Conservation (phyloP, 495 filamentous ascomycete species). For the Glonium stellatum region DNA sequence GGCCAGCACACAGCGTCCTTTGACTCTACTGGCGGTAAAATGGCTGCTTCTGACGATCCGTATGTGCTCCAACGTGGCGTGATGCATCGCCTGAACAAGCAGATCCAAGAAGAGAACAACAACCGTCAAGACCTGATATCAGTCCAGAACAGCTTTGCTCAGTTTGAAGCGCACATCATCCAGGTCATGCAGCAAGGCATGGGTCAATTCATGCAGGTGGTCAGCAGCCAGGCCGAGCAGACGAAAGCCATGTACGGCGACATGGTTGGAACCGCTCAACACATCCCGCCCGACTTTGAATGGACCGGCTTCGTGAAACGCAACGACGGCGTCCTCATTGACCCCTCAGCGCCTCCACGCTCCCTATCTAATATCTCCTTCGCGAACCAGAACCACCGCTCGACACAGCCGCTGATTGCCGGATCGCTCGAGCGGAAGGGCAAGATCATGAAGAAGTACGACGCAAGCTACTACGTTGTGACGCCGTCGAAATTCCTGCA, state of each 20-base stretch:
- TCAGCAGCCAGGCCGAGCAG: slow-evolving; percentile 73
- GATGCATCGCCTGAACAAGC: slow-evolving; percentile 75
- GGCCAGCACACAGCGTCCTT: slow-evolving; percentile 72
- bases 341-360: slow-evolving; percentile 67
- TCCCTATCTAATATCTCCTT: slow-evolving; percentile 65
- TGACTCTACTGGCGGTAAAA: slow-evolving; percentile 61
- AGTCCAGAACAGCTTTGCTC: slow-evolving; percentile 79
- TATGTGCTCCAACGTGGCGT: slow-evolving; percentile 81
- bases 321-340: slow-evolving; percentile 64
- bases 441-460: slow-evolving; percentile 61
- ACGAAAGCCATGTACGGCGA: slow-evolving; percentile 72
- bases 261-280: slow-evolving; percentile 64
- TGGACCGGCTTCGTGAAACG: slow-evolving; percentile 75
- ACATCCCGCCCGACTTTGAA: slow-evolving; percentile 76
- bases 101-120: slow-evolving; percentile 91
- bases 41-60: slow-evolving; percentile 67
- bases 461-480: slow-evolving; percentile 78
- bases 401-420: slow-evolving; percentile 77
- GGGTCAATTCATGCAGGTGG: slow-evolving; percentile 68
- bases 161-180: slow-evolving; percentile 82
- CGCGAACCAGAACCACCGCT: slow-evolving; percentile 76
- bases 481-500: slow-evolving; percentile 81
- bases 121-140: slow-evolving; percentile 81
- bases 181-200: slow-evolving; percentile 74
- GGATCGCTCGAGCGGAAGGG: slow-evolving; percentile 78